Percentiles rank a stretch among this genome's conserved stretches.
phyloP scores from a whole-genome alignment of 768 basidiomycete genomes.

The Grammothele lineata region DNA sequence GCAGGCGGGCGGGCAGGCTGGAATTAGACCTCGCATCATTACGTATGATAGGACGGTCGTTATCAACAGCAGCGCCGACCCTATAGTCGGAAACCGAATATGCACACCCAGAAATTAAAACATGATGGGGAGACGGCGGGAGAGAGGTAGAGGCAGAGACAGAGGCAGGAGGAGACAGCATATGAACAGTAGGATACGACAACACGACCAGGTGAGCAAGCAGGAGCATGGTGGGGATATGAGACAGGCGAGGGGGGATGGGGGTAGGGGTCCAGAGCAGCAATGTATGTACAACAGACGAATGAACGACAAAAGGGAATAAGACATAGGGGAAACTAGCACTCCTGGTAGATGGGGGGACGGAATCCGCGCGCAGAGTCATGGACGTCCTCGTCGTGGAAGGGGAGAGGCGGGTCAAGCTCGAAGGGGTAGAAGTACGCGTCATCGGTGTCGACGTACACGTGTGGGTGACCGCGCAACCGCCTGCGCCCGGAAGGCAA shows the following conservation, averaged over 20 bases:
- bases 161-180: slow-evolving; percentile 8
- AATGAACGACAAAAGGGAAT: slow-evolving; percentile 6
- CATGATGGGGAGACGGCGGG: too few relatives aligned
- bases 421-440: slow-evolving; percentile 62
- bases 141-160: slow-evolving; percentile 11
- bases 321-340: slow-evolving; percentile 37
- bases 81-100: slow-evolving; percentile 16
- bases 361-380: slow-evolving; percentile 32
- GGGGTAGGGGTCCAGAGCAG: not conserved
- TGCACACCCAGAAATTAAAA: slow-evolving; percentile 2
- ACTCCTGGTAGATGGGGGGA: slow-evolving; percentile 51
- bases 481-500: slow-evolving; percentile 48
- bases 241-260: not conserved
- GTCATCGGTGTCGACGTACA: slow-evolving; percentile 59
- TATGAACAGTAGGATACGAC: slow-evolving; percentile 16
- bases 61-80: slow-evolving; percentile 11
- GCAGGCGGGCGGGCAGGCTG: too few relatives aligned
- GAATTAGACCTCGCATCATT: slow-evolving; percentile 6
- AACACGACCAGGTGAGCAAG: slow-evolving; percentile 5
- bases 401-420: slow-evolving; percentile 72
- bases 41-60: slow-evolving; percentile 12
- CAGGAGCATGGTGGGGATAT: not conserved
- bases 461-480: slow-evolving; percentile 43
- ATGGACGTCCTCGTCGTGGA: slow-evolving; percentile 49
- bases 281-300: slow-evolving; percentile 9